Base-by-base conservation (phyloP, 129 eudicot genomes). In the Helianthus tuberosus region DNA sequence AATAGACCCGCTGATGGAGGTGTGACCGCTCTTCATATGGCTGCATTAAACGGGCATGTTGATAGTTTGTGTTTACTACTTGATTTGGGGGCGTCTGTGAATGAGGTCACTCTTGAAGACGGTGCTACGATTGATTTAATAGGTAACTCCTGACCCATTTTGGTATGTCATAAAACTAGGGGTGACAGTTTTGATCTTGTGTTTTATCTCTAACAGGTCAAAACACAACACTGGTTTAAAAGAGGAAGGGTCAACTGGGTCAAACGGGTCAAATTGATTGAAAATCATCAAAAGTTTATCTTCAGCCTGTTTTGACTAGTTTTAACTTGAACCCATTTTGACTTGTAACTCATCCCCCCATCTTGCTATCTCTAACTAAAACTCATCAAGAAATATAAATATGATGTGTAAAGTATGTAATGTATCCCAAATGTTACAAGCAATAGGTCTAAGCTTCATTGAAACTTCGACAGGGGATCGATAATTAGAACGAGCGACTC, bases 11-110 rank as follows among this genome's bases (percentile, higher is more conserved):
- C 96, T 16, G 97, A 91, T 85, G 99, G 99, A 35, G 99, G 99
- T 35, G 79, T 95, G 58, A 91, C 96, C 55, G 99, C 99, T 69
- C 97, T 95, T 83, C 99, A 95, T 91, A 95, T 95, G 99, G 94
- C 99, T 80, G 93, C 99, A 8, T 78, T 95, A 66, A 95, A 95
- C 52, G 96, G 99, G 75, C 94, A 95, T 80, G 82, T 72, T 55
- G 99, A 89, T 59, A 75, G 87, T 35, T 86, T 95, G 71, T 96
- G 85, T 60, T 85, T 95, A 76, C 88, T 95, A 32, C 84, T 95
- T 60, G 99, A 95, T 66, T 81, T 95, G 23, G 99, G 99, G 44
- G 99, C 99, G 64, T 88, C 94, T 60, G 86, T 91, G 16, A 71
- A 81, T 51, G 86, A 77, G 23, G 73, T 73, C 43, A 94, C 97